Evolutionary conservation across 2,329 filamentous ascomycete species (phyloP).

Genomic region (Phyllosticta citrichinensis): DNA sequence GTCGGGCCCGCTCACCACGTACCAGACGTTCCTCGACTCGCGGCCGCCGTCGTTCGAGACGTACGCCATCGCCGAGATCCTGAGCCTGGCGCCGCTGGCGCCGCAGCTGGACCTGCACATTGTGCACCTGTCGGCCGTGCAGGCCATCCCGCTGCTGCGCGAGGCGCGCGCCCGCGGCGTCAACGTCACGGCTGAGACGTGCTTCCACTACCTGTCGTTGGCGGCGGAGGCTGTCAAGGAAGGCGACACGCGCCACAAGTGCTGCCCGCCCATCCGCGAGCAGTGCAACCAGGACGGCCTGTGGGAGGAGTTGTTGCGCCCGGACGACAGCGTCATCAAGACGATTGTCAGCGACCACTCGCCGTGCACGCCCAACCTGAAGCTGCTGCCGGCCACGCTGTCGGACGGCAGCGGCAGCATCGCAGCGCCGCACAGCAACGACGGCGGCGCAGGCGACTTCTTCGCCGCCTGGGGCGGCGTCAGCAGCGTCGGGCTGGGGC

Average conservation of each 20-base stretch:
- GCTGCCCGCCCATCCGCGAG: conserved; percentile 82
- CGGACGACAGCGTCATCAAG: conserved; percentile 64
- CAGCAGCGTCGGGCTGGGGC: conserved; percentile 80
- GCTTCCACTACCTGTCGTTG: conserved; percentile 87
- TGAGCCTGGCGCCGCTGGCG: conserved; percentile 69
- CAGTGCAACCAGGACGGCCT: conserved; percentile 73
- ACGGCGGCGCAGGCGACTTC: conserved; percentile 62
- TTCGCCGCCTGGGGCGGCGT: conserved; percentile 96
- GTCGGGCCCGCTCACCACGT: conserved; percentile 61
- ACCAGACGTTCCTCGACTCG: conserved; percentile 85
- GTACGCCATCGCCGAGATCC: conserved; percentile 77
- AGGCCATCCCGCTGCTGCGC: conserved; percentile 73
- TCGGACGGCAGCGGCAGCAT: conserved; percentile 34
- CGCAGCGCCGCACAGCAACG: conserved; percentile 15
- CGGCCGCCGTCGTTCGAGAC: conserved; percentile 85
- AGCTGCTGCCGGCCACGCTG: conserved; percentile 69
- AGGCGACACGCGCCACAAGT: conserved; percentile 88
- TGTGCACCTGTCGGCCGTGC: conserved; percentile 81
- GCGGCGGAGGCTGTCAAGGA: conserved; percentile 71
- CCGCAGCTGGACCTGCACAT: conserved; percentile 83
- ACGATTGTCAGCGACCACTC: conserved; percentile 95
- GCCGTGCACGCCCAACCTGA: conserved; percentile 89
- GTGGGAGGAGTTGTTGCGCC: conserved; percentile 64
- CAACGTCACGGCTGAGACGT: conserved; percentile 88
- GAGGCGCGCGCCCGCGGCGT: conserved; percentile 62